A percentile compares a stretch with the other conserved stretches of the same genome.
Conservation (phyloP, 169 alveolate genomes). For the Plasmodium cynomolgi region DNA sequence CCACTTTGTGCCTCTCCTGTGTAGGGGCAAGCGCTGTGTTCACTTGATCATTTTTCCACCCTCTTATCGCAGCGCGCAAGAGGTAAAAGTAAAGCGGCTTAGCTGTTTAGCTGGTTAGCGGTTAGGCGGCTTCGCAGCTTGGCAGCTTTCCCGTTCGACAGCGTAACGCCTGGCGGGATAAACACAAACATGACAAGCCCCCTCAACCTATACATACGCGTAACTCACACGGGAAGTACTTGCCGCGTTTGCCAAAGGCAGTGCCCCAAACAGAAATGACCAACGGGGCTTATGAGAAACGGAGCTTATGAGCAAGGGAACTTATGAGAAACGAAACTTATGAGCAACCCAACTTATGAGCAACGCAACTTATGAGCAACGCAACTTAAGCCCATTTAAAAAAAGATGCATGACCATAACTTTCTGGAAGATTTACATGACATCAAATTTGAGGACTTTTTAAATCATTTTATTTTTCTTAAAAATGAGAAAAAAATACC, state of each 20-base stretch:
- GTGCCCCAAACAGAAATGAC: constrained; percentile 11
- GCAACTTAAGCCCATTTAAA: not conserved
- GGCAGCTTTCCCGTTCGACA: not conserved
- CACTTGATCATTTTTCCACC: not conserved
- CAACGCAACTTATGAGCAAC: no score
- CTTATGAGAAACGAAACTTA: no score
- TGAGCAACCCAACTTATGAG: no score
- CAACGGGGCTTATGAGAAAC: no score
- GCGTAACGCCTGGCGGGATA: not conserved
- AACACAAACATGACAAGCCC: not conserved
- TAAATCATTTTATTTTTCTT: constrained; percentile 32
- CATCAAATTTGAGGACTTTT: constrained; percentile 57
- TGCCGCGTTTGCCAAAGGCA: not conserved
- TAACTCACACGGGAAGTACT: not conserved
- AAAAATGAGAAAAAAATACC: not conserved
- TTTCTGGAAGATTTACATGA: constrained; percentile 39
- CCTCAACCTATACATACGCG: not conserved
- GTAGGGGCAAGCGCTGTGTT: not conserved
- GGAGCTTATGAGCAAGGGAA: no score
- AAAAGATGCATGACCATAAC: constrained; percentile 46
- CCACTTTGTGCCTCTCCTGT: not conserved
- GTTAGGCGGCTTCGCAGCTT: not conserved
- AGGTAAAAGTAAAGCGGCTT: not conserved
- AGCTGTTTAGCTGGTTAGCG: not conserved
- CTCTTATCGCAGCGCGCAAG: not conserved